Evolutionary conservation across 2,329 filamentous ascomycete species (phyloP), one percentile per base, ranked within the genome.

Genomic region (Pseudocercospora pini-densiflorae): DNA sequence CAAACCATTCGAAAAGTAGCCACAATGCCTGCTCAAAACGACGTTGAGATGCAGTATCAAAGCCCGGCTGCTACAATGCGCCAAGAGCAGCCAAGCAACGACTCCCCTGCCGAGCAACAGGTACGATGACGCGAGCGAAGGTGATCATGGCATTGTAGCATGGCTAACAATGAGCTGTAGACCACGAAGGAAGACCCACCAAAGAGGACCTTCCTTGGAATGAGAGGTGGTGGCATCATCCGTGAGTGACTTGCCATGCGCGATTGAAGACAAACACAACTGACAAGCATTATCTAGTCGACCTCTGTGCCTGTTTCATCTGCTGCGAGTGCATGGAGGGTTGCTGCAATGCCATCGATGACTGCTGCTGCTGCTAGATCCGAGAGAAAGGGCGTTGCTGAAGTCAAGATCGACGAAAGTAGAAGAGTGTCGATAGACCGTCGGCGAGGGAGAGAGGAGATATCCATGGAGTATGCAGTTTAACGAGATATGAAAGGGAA

Each of bases 281-380:
- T 64, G 59, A 62, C 45, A 7, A 24, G 12, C 49, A 45, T 49
- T 6, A 12, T 21, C 51, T 47, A 74, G 72, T 75, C 54, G 73
- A 75, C 61, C 61, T 74, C 14, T 75, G 73, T 61, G 73, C 73
- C 53, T 75, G 73, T 65, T 75, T 75, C 71, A 74, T 75, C 64
- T 75, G 73, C 68, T 75, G 73, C 68, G 73, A 75, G 59, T 72
- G 69, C 63, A 66, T 72, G 68, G 71, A 67, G 65, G 71, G 64
- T 49, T 68, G 72, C 68, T 73, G 71, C 66, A 43, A 70, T 55
- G 70, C 67, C n/a, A 60, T 75, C 43, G 73, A 75, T 55, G 73
- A 75, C 62, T 74, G 73, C 68, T 75, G 73, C 59, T 75, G 73
- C 67, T 75, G 73, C 61, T 74, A 74, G 62, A 64, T 19, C n/a